phyloP scores from a whole-genome alignment of 148 eudicot species.

The Chenopodium suecicum region DNA sequence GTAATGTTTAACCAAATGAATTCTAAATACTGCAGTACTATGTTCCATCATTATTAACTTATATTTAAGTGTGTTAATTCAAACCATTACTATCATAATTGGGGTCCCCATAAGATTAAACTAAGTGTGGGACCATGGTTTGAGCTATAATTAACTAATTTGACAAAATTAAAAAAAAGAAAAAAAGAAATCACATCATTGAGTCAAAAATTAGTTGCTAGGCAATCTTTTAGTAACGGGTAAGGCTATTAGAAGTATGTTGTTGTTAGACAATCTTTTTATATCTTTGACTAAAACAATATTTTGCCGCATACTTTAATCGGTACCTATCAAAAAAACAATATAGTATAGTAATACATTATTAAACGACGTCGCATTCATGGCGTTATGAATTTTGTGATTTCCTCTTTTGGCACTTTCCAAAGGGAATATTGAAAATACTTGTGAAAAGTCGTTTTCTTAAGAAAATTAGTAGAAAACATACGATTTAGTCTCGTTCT shows the following conservation, averaged over 20 bases:
- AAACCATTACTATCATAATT: too few relatives aligned
- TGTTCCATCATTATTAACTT: too few relatives aligned
- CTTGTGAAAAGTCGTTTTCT: not conserved
- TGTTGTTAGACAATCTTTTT: not conserved
- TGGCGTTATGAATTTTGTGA: not conserved
- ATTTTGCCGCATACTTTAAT: conserved; percentile 4
- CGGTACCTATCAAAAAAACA: not conserved
- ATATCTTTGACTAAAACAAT: not conserved
- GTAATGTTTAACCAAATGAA: too few relatives aligned
- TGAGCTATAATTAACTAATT: not conserved
- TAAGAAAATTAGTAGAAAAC: not conserved
- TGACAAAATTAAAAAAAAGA: not conserved
- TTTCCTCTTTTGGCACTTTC: not conserved
- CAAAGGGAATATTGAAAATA: not conserved
- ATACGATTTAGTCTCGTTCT: not conserved
- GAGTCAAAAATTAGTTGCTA: not conserved
- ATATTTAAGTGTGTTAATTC: too few relatives aligned
- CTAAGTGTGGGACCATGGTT: not conserved
- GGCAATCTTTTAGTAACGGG: not conserved
- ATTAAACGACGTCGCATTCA: not conserved
- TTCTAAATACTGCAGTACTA: too few relatives aligned
- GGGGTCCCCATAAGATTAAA: not conserved
- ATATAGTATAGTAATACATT: too few relatives aligned
- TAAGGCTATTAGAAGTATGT: not conserved
- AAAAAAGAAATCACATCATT: not conserved